Base-by-base conservation (phyloP, 2,329 filamentous ascomycete genomes). In the Chaetomium olivaceum region DNA sequence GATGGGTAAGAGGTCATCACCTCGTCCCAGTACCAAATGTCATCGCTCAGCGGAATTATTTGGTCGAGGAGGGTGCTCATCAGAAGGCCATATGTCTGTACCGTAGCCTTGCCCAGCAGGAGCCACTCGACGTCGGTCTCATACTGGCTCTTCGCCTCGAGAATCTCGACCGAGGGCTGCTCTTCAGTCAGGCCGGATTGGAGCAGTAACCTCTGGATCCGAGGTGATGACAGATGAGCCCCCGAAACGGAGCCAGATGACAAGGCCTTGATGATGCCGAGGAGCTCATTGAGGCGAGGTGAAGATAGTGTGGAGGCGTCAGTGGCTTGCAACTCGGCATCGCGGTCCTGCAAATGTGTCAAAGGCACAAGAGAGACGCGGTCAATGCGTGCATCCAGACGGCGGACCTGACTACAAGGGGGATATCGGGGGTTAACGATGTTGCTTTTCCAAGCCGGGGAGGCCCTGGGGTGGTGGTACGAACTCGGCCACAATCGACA, bases 21-120 rank as follows among this genome's bases (percentile, higher is more conserved):
- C 70, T 95, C 91, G 74, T 97, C 92, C 95, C 95, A 99, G 76
- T 98, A 98, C 87, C 90, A 93, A 27, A 97, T 89, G 71, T 97
- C 93, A 70, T 97, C 89, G 72, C 88, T 91, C 21, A 99, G 78
- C 0, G 90, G 89, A 12, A 94, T 88, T 12, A 93, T 96, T 72
- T 95, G 90, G 63, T 94, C 90, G 12, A 97, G 79, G 3, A 98
- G 83, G 0, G 86, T 88, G 71, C 89, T 88, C 71, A 97, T 81
- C 50, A 96, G 84, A 58, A 91, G 80, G 4, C 94, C 94, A 73
- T 97, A 96, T 1, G 90, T 89, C 74, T 97, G 94, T n/a, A 93
- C 87, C 0, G 93, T 91, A 4, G 93, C 93, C 77, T 98, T 99
- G 77, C 91, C 92, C 33, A 96, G 85, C 19, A 97, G 82, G 27